These are phyloP conservation scores for Dryas alaskensis DNA, from an alignment of 306 rosid genomes.

Conservation along the genomic window DNA sequence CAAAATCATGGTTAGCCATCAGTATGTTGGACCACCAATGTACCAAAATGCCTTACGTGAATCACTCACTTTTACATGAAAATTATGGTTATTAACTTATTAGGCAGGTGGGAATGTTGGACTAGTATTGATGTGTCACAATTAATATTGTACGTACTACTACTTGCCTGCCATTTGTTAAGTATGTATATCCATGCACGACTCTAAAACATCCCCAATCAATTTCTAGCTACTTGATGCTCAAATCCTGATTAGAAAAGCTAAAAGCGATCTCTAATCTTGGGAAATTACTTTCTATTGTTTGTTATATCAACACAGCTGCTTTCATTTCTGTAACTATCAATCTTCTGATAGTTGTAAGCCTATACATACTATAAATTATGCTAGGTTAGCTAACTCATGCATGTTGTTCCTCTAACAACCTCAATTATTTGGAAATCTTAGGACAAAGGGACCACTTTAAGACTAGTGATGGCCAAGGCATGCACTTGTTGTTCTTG, in stretches of 20 bases:
- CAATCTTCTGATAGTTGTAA: neutral
- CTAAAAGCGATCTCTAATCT: neutral
- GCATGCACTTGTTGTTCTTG: neutral
- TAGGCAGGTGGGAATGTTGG: no score
- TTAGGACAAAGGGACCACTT: conserved; percentile 2
- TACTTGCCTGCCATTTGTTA: neutral
- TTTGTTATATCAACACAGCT: neutral
- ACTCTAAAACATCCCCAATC: neutral
- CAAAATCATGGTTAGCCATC: no score
- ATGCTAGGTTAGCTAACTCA: neutral
- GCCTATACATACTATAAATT: no score
- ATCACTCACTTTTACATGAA: neutral
- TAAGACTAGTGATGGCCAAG: neutral
- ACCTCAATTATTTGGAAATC: conserved; percentile 27
- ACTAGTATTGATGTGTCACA: no score
- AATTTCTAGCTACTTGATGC: neutral
- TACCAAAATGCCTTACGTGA: neutral
- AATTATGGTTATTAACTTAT: neutral
- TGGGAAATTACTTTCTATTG: neutral
- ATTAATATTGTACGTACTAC: neutral
- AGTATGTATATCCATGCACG: neutral
- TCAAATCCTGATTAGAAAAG: neutral
- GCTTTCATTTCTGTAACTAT: conserved; percentile 11
- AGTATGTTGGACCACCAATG: neutral
- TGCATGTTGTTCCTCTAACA: conserved; percentile 12